Conservation (phyloP, 306 rosid species). For the Cicer cuneatum region DNA sequence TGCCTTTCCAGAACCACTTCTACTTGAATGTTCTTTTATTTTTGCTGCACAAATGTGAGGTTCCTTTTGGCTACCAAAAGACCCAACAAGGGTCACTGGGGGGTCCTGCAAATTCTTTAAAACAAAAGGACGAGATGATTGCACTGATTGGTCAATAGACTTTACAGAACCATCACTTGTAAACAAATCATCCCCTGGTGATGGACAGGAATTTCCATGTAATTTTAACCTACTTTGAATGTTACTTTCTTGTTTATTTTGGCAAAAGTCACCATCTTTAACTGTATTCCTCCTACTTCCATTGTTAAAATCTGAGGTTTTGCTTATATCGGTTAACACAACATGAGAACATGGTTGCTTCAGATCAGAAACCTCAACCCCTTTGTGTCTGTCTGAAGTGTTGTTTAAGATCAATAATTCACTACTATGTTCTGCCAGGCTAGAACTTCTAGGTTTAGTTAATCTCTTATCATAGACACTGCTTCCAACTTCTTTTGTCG, state of each 20-base stretch:
- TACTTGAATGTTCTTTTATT: constrained; percentile 37
- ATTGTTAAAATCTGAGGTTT: constrained; percentile 37
- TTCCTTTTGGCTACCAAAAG: constrained; percentile 48
- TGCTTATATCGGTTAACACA: constrained; percentile 35
- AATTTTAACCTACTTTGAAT: constrained; percentile 33
- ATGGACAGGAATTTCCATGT: constrained; percentile 47
- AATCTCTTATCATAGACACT: constrained; percentile 43
- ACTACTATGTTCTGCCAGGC: constrained; percentile 27
- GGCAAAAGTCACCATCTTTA: constrained; percentile 38
- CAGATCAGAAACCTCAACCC: constrained; percentile 36
- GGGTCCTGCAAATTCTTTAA: constrained; percentile 37
- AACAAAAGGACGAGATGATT: constrained; percentile 44
- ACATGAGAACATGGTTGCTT: constrained; percentile 30
- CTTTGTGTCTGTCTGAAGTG: constrained; percentile 37
- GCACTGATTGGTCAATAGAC: constrained; percentile 40
- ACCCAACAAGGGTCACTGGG: constrained; percentile 39
- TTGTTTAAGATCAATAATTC: constrained; percentile 46
- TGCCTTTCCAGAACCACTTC: constrained; percentile 39
- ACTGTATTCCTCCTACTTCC: constrained; percentile 38
- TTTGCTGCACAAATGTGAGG: constrained; percentile 40
- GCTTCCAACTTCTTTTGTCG: constrained; percentile 46
- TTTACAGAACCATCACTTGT: constrained; percentile 33
- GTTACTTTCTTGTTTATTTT: constrained; percentile 35
- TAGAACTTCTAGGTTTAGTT: constrained; percentile 53
- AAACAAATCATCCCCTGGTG: constrained; percentile 40